These are phyloP conservation scores for Saturnispora silvae DNA, from an alignment of 805 yeast genomes.

Conservation along the genomic window DNA sequence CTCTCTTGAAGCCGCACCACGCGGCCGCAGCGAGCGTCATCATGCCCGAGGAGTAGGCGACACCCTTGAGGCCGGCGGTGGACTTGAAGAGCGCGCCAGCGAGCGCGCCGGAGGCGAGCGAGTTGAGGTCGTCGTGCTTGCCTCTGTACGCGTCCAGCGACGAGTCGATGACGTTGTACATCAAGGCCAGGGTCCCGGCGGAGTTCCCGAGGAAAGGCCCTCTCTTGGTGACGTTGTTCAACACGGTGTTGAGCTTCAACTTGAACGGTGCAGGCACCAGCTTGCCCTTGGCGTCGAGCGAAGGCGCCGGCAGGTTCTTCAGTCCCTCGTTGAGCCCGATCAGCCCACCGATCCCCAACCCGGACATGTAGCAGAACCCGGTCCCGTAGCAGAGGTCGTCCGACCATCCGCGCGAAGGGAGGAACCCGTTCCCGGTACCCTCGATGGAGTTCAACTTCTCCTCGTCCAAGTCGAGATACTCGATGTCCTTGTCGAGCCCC, in stretches of 20 bases:
- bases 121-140: conserved; percentile 76
- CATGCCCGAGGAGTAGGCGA: conserved; percentile 76
- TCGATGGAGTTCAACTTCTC: conserved; percentile 67
- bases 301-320: conserved; percentile 49
- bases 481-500: conserved; percentile 81
- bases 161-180: conserved; percentile 78
- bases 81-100: conserved; percentile 89
- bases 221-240: conserved; percentile 86
- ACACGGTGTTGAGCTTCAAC: conserved; percentile 76
- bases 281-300: conserved; percentile 43
- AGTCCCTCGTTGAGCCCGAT: conserved; percentile 85
- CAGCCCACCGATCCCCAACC: conserved; percentile 82
- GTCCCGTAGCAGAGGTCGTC: conserved; percentile 98
- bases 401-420: conserved; percentile 96
- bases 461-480: conserved; percentile 81
- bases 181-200: conserved; percentile 87
- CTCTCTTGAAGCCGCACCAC: conserved; percentile 77
- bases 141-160: conserved; percentile 74
- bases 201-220: conserved; percentile 95
- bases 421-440: conserved; percentile 72
- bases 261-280: conserved; percentile 59
- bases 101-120: conserved; percentile 80
- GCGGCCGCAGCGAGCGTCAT: conserved; percentile 86
- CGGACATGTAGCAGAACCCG: conserved; percentile 82
- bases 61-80: conserved; percentile 74